Base-by-base conservation (phyloP, 2,329 filamentous ascomycete species). In the Gremmenia infestans region DNA sequence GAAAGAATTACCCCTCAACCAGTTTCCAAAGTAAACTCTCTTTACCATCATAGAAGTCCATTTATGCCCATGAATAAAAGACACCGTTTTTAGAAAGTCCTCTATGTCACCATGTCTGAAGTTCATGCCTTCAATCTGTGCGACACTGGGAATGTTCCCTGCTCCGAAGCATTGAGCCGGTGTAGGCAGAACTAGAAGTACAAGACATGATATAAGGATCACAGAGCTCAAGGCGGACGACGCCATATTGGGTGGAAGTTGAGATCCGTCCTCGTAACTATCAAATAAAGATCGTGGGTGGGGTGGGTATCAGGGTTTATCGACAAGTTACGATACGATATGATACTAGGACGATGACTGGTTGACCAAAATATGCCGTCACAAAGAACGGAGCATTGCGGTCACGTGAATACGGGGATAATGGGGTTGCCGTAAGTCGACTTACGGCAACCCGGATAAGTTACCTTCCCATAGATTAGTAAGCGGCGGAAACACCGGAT, bases 21-120 rank as follows among this genome's bases (percentile, higher is more conserved):
- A 94, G 72, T 94, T 94, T 56, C 89, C 89, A 75, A 93, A 93
- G 73, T 91, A 93, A 32, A 86, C 86, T 54, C 88, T 80, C 73
- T 88, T 87, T 52, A 93, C 80, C 73, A 89, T 82, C 77, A 89
- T 85, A 14, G 84, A 84, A 1, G 87, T 89, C 89, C 89, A 94
- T 75, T 93, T 93, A 70, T 91, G 89, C 56, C 89, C 89, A 60
- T 87, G 81, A 56, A 93, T 79, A 66, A 90, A 92, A 32, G 86
- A 82, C 62, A 93, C 74, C 5, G 84, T 88, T 72, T 89, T 87
- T 65, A 94, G 82, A 74, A 89, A 85, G 71, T 93, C 89, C 75
- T 91, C 87, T 60, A 91, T 91, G 69, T 91, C 88, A 72, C 85
- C 85, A 78, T 88, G 85, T 47, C 85, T 80, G 80, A 83, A 88